Evolutionary conservation across 176 grass and related monocot genomes (phyloP).

Genomic region (Cymbopogon citratus): DNA sequence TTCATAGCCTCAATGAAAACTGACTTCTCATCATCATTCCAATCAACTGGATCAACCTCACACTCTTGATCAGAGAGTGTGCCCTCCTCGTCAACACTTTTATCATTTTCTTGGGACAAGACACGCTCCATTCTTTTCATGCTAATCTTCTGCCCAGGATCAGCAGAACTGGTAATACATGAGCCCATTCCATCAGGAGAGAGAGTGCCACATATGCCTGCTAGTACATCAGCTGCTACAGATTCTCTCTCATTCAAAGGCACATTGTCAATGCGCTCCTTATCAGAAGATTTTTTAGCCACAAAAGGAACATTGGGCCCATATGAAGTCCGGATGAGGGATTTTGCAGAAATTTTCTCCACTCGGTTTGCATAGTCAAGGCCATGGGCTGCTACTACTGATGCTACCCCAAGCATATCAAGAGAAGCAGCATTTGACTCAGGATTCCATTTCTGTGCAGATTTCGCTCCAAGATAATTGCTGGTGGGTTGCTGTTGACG

Average conservation of each 20-base stretch:
- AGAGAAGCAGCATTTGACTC: slow-evolving; percentile 56
- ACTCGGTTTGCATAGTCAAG: slow-evolving; percentile 36
- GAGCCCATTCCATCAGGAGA: slow-evolving; percentile 84
- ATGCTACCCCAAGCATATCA: slow-evolving; percentile 64
- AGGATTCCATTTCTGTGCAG: slow-evolving; percentile 68
- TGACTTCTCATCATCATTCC: slow-evolving; percentile 85
- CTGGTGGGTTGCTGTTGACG: slow-evolving; percentile 52
- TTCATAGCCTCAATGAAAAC: slow-evolving; percentile 64
- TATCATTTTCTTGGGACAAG: slow-evolving; percentile 35
- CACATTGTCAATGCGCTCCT: slow-evolving; percentile 22
- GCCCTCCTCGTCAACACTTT: slow-evolving; percentile 51
- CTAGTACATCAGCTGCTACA: slow-evolving; percentile 66
- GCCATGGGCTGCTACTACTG: slow-evolving; percentile 47
- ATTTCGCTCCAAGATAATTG: slow-evolving; percentile 63
- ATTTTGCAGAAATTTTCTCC: slow-evolving; percentile 26
- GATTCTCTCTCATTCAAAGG: slow-evolving; percentile 63
- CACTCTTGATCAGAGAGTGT: slow-evolving; percentile 61
- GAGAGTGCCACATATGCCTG: slow-evolving; percentile 59
- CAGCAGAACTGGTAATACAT: slow-evolving; percentile 70
- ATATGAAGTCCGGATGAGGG: slow-evolving; percentile 24
- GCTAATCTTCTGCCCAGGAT: slow-evolving; percentile 46
- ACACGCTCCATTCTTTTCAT: slow-evolving; percentile 21
- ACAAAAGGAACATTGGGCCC: slow-evolving; percentile 15
- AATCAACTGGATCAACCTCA: slow-evolving; percentile 68
- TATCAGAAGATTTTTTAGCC: slow-evolving; percentile 30